Conservation (phyloP, 305 asterid species). For the Solanum hybrid region DNA sequence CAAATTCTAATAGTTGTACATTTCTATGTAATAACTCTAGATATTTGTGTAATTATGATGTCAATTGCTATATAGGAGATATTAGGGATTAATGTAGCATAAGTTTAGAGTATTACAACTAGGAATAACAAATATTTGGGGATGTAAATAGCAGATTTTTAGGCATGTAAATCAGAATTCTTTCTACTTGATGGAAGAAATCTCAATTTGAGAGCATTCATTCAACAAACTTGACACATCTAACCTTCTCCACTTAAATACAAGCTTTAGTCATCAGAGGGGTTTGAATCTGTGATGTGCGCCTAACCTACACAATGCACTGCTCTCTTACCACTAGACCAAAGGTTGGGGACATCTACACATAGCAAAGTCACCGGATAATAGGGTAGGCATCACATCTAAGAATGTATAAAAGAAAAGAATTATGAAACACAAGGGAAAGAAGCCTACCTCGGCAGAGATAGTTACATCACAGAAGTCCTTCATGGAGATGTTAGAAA, state of each 20-base stretch:
- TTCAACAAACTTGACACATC: neutral
- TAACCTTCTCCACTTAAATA: neutral
- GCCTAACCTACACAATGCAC: neutral
- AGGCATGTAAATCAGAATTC: neutral
- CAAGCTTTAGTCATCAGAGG: neutral
- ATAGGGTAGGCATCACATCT: neutral
- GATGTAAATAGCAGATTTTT: neutral
- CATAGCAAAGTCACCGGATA: neutral
- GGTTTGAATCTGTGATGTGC: neutral
- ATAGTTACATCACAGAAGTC: slow-evolving; percentile 78
- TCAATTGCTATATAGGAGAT: neutral
- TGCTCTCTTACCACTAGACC: neutral
- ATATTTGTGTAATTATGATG: neutral
- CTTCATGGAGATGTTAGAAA: slow-evolving; percentile 56
- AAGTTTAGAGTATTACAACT: neutral
- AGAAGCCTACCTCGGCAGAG: slow-evolving; percentile 75
- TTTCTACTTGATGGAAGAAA: neutral
- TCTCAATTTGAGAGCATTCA: neutral
- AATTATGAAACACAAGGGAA: neutral
- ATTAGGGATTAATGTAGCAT: neutral
- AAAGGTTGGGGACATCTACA: neutral
- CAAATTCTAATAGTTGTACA: neutral
- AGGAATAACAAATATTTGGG: neutral
- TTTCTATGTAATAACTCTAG: neutral
- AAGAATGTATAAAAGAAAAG: neutral